Evolutionary conservation across 352 stramenopile genomes (phyloP), one percentile per base, ranked within the genome.

Genomic region (Pythium periplocum): DNA sequence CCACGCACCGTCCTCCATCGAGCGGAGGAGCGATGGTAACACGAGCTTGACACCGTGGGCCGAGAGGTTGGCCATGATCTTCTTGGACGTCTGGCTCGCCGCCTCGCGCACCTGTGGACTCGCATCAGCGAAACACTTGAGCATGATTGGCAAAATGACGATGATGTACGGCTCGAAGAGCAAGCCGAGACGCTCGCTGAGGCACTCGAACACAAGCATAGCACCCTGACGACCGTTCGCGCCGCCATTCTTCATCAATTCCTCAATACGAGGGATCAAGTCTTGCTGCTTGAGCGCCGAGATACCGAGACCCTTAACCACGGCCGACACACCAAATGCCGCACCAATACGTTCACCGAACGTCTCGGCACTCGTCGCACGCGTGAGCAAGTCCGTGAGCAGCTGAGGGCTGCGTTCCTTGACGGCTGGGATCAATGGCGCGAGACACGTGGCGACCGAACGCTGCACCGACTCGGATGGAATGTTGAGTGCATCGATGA

Each of bases 251-350:
- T 92, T 90, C 81, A 93, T 93, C 9, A 71, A 64, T 30, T 93
- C 83, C 45, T 95, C 85, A 11, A 95, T 69, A 35, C 73, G 95
- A 69, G 87, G 88, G 41, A 99, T 98, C 58, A 99, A 84, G 45
- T 96, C 81, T 66, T 98, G 97, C 57, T 98, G 95, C 70, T 99
- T 99, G 8, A 99, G 74, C 39, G 91, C 84, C 41, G 94, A 94
- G 59, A 99, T 99, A 58, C 97, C 97, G 62, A 99, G 92, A 4
- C 97, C 98, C 79, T 99, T 99, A 1, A 99, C 89, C n/a, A 97
- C 87, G 37, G 96, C 97, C 31, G 96, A 98, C 48, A 99, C 86
- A 55, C 97, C 98, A 48, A 98, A 98, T 1, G 97, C 97, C 39
- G 95, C 96, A 43, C 97, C 97, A 64, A 87, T 94, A 42, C 88